Conservation (phyloP, 192 early-diverging fungal species). For the Gigaspora rosea region DNA sequence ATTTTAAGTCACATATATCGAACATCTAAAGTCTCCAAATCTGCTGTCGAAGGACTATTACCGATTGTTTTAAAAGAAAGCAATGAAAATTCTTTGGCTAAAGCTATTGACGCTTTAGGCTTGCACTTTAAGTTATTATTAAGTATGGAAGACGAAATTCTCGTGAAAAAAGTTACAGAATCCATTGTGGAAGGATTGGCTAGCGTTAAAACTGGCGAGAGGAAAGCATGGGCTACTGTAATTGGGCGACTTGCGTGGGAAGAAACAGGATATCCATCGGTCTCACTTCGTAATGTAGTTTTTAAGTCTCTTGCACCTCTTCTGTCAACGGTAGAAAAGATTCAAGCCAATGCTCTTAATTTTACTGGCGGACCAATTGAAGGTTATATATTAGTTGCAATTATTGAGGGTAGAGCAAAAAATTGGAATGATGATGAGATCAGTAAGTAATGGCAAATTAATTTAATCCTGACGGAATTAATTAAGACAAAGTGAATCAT, state of each 20-base stretch:
- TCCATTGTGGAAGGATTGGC: constrained; percentile 57
- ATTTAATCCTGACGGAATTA: not conserved
- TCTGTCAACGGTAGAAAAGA: constrained; percentile 55
- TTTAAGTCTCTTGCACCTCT: constrained; percentile 44
- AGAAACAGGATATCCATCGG: constrained; percentile 33
- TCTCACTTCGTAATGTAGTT: constrained; percentile 37
- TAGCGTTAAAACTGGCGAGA: constrained; percentile 59
- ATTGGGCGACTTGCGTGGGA: constrained; percentile 61
- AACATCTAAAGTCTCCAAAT: constrained; percentile 36
- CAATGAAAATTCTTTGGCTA: constrained; percentile 65
- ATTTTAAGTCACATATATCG: constrained; percentile 47
- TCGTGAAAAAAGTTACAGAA: constrained; percentile 49
- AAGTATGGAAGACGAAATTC: constrained; percentile 39
- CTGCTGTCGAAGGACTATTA: constrained; percentile 61
- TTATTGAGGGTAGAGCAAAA: constrained; percentile 48
- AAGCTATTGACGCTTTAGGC: constrained; percentile 62
- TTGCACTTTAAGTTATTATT: constrained; percentile 55
- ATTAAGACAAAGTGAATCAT: not conserved
- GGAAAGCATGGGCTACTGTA: constrained; percentile 68
- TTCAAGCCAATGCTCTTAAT: constrained; percentile 58
- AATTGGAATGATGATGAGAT: constrained; percentile 36
- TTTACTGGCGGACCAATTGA: constrained; percentile 63
- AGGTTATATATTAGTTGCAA: constrained; percentile 62
- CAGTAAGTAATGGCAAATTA: not conserved
- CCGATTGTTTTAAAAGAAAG: constrained; percentile 78